Base-by-base conservation (phyloP, 805 yeast genomes). In the Torulaspora microellipsoides region DNA sequence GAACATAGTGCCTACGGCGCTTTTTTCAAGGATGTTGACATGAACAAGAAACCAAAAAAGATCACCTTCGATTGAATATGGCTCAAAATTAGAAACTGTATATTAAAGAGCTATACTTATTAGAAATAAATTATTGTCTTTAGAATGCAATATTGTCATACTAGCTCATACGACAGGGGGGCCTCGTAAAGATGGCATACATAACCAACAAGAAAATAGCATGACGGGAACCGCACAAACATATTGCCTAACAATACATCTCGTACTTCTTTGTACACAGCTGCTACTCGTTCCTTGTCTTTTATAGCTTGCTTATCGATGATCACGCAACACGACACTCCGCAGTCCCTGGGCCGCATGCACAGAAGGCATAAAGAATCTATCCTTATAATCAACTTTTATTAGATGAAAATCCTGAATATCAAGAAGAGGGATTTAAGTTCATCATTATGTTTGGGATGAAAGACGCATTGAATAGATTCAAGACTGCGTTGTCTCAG, bases 1-100 rank as follows among this genome's bases (percentile, higher is more conserved):
- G 90, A 88, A 52, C 99, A 93, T 62, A 80, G 91, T 52, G 96
- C 91, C n/a, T 93, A 93, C 58, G 99, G 99, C 53, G 97, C 98
- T 0, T 93, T 93, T 73, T 93, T 72, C 74, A 93, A 91, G 64
- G 88, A 90, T 60, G 93, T 91, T 37, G 98, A 89, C 58, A 76
- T 86, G 75, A 71, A 79, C 51, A 81, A 83, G 64, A 90, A 90
- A 46, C 80, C 85, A 44, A 93, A 87, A 69, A 93, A 93, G 76
- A 87, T 91, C 58, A 88, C 88, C 56, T 91, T 93, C 55, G 81
- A 77, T 56, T 76, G 61, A 52, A 12, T 10, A 17, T 12, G 13
- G 25, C 38, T 35, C 13, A 23, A 11, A 6, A 23, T 34, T 14
- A 20, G 13, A 8, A 25, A 35, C 9, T 34, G 38, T 35, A 39